These are phyloP conservation scores for Ustanciosporium gigantosporum DNA, from an alignment of 1,284 basidiomycete genomes.

Conservation along the genomic window DNA sequence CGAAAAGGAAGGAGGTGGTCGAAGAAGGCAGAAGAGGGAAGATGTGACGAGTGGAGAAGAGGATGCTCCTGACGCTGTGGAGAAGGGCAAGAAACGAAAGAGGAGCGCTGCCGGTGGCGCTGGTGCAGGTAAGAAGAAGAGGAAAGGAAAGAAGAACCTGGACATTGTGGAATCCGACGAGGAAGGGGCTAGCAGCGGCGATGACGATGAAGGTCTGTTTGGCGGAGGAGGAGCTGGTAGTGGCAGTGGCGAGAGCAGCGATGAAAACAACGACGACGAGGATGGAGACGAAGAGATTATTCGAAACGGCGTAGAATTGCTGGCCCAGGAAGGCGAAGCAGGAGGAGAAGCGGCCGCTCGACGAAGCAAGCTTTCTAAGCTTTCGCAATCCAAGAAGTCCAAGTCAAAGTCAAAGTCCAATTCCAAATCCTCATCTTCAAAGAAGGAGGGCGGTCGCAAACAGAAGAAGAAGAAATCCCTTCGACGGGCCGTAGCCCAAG, in stretches of 20 bases:
- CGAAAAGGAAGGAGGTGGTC: slow-evolving; percentile 19
- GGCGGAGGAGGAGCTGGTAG: slow-evolving; percentile 12
- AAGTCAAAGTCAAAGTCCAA: slow-evolving; percentile 2
- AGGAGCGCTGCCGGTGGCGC: slow-evolving; percentile 1
- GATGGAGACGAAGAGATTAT: slow-evolving; percentile 45
- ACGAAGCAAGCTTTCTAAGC: slow-evolving; percentile 12
- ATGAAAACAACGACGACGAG: slow-evolving; percentile 18
- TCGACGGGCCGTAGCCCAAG: slow-evolving; percentile 15
- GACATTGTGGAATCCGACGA: slow-evolving; percentile 22
- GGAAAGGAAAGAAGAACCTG: slow-evolving; percentile 28
- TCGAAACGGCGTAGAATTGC: slow-evolving; percentile 21
- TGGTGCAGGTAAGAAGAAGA: slow-evolving; percentile 28
- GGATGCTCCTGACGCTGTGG: slow-evolving; percentile 27
- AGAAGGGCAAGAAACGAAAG: slow-evolving; percentile 26
- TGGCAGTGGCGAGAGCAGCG: slow-evolving; percentile 18
- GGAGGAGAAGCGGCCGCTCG: slow-evolving; percentile 1
- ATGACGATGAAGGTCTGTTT: slow-evolving; percentile 28
- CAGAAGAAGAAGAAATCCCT: slow-evolving; percentile 29
- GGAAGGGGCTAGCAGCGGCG: slow-evolving; percentile 9
- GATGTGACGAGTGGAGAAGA: slow-evolving; percentile 38
- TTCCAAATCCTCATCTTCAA: slow-evolving; percentile 5
- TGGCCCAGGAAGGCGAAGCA: slow-evolving; percentile 28
- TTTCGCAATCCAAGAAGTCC: slow-evolving; percentile 12
- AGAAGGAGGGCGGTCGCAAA: too few relatives aligned
- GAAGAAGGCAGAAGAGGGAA: slow-evolving; percentile 23